Evolutionary conservation across 2,329 filamentous ascomycete genomes (phyloP).

Genomic region (Cyphellophora europaea): DNA sequence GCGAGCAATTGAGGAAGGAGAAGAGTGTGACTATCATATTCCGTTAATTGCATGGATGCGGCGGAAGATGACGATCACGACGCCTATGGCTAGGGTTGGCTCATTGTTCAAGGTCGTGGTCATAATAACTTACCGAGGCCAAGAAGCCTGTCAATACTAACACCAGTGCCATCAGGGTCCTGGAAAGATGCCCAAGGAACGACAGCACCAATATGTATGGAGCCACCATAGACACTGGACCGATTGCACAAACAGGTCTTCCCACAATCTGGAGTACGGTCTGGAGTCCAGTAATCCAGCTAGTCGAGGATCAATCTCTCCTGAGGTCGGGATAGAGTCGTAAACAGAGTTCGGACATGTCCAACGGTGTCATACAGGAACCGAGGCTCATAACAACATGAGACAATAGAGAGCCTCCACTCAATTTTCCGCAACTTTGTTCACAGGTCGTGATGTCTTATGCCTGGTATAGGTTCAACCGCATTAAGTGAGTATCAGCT

Average conservation of each 20-base stretch:
- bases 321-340: constrained; percentile 47
- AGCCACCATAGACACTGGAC: too few relatives aligned
- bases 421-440: constrained; percentile 28
- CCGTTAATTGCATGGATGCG: constrained; percentile 88
- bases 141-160: constrained; percentile 79
- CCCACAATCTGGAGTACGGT: too few relatives aligned
- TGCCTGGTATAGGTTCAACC: constrained; percentile 24
- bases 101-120: too few relatives aligned
- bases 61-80: constrained; percentile 88
- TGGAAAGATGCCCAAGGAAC: constrained; percentile 94
- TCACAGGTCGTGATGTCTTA: constrained; percentile 25
- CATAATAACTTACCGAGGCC: too few relatives aligned
- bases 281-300: constrained; percentile 52
- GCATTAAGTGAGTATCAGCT: constrained; percentile 27
- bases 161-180: constrained; percentile 54
- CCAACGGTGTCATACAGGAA: constrained; percentile 73
- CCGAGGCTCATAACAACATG: constrained; percentile 77
- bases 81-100: too few relatives aligned
- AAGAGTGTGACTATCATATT: constrained; percentile 82
- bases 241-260: too few relatives aligned
- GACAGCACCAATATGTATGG: constrained; percentile 93
- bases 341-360: constrained; percentile 57
- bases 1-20: constrained; percentile 93
- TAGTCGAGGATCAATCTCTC: constrained; percentile 46
- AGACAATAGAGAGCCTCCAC: constrained; percentile 43